Base-by-base conservation (phyloP, 75 land plant genomes). In the Pseudotsuga menziesii region DNA sequence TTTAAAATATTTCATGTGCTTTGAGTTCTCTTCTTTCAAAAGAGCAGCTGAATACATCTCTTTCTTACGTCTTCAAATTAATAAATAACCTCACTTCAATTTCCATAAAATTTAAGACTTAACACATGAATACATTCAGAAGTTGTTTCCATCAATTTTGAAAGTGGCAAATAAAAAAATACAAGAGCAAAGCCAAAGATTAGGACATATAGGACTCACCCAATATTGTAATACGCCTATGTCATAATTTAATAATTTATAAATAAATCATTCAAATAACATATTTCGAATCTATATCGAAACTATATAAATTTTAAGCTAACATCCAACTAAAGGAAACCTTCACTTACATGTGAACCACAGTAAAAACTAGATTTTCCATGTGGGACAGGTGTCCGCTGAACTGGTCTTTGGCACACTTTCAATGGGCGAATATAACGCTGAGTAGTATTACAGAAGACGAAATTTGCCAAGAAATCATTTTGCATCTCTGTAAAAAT, bases 381-480 rank as follows among this genome's bases (percentile, higher is more conserved):
- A 81, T 80, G 76, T 15, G 98, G 94, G 73, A 86, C 81, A 19
- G 87, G 70, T n/a, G 98, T 88, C 77, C 89, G 87, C 69, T 84
- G 90, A 58, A 87, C 73, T 78, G 90, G 80, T 72, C 84, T 90
- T 52, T 78, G 86, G 36, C 83, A 79, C 44, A 83, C 90, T 80
- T 88, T 94, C 39, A 86, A 57, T 32, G 97, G 89, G 22, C 99
- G 77, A 26, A 97, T 79, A 80, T 92, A 94, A 4, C 99, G 83
- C 75, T 93, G 97, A 55, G 97, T 97, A 19, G 99, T 93, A 82
- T 94, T 97, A 78, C 99, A 97, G n/a, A 97, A 87, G 62, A 94
- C 85, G 72, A 94, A 94, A 74, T 97, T 97, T 22, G 93, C 90
- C 59, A 97, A 80, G 78, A 97, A 84, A 78, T 97, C 99, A 92